Evolutionary conservation across 164 flowering plant genomes (phyloP).

Genomic region (Magnolia kwangsiensis): DNA sequence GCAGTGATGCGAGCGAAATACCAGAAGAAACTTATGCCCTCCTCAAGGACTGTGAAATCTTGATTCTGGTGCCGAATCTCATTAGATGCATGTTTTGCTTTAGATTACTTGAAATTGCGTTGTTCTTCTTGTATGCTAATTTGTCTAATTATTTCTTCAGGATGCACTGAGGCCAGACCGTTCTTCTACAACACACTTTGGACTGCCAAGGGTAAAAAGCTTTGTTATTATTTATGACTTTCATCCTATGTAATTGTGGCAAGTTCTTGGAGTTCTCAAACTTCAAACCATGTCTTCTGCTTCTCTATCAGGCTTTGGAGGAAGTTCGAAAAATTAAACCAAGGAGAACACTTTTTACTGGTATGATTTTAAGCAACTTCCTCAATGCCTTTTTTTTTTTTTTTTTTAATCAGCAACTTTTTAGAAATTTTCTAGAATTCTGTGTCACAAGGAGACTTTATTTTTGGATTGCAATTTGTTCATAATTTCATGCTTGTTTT

Average conservation of each 20-base stretch:
- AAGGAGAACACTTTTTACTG: slow-evolving; percentile 82
- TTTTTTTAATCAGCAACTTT: neutral
- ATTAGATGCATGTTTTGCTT: neutral
- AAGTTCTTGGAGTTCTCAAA: neutral
- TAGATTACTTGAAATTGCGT: neutral
- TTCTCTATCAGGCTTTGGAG: slow-evolving; percentile 63
- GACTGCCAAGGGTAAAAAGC: slow-evolving; percentile 68
- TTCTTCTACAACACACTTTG: slow-evolving; percentile 90
- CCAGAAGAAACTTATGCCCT: slow-evolving; percentile 91
- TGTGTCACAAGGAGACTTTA: neutral
- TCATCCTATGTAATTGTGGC: neutral
- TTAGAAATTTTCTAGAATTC: neutral
- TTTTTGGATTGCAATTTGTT: too few species aligned
- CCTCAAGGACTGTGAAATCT: slow-evolving; percentile 67
- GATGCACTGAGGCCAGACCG: slow-evolving; percentile 92
- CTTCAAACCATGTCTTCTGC: slow-evolving; percentile 4
- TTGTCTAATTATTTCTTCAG: slow-evolving; percentile 31
- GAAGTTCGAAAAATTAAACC: slow-evolving; percentile 89
- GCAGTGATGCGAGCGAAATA: slow-evolving; percentile 92
- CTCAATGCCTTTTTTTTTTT: neutral
- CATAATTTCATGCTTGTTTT: neutral
- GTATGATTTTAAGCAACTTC: slow-evolving; percentile 27
- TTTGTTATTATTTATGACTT: neutral
- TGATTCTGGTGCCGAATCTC: slow-evolving; percentile 49
- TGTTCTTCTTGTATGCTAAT: slow-evolving; percentile 2